Evolutionary conservation across 768 basidiomycete species (phyloP), one percentile per base, ranked within the genome.

Genomic region (Collybia mongolica): DNA sequence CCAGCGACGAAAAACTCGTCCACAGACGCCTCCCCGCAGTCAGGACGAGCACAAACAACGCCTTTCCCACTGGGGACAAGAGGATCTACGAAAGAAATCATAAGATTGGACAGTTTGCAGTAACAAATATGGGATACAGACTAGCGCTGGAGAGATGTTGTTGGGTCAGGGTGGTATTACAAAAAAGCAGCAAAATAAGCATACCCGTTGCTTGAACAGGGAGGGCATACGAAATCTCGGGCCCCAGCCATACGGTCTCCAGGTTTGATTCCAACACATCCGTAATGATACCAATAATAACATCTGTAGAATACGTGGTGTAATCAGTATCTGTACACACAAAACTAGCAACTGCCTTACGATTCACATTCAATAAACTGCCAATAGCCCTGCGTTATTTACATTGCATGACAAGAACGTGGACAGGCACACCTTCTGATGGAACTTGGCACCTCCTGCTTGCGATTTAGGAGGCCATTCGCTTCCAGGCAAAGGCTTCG

Each of bases 201-300:
- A 29, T 48, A 73, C 73, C 55, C 58, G 11, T 57, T 57, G 2
- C 53, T 58, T 28, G 44, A 46, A 56, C 80, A 82, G 6, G 66
- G 57, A 12, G 76, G 80, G 52, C 80, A 82, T 14, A 57, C 53
- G 51, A 76, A 80, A 24, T 59, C 62, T 0, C 26, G 54, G 5
- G 54, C 54, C 32, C 65, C 61, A 23, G 76, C 49, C n/a, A 76
- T 65, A 1, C 59, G 48, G 52, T 82, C 79, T 0, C 57, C 61
- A 2, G 60, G 39, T 11, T 42, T 48, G 35, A 81, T 62, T 14
- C 72, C 79, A 22, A 73, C 72, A 49, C 80, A 82, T 5, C 75
- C 80, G 48, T 73, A 76, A 48, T 82, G 80, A 48, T 76, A 81
- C 80, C 80, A 79, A 6, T 28, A 9, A 36, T 32, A 26, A 29